Conservation (phyloP, 805 yeast species). For the Wickerhamomyces queroliae region DNA sequence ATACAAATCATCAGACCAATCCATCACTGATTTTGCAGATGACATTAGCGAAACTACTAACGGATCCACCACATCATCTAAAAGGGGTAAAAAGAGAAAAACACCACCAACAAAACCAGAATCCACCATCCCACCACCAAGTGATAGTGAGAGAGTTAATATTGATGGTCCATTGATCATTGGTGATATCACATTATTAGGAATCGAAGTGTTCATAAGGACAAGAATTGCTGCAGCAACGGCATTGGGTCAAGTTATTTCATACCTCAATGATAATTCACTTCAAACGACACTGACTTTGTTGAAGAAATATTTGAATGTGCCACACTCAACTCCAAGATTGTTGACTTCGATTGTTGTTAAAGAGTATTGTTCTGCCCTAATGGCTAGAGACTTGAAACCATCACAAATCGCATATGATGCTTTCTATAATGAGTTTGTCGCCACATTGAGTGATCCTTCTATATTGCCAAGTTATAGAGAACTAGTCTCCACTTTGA, state of each 20-base stretch:
- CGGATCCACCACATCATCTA: slow-evolving; percentile 13
- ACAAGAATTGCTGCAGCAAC: slow-evolving; percentile 72
- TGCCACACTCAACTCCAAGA: slow-evolving; percentile 65
- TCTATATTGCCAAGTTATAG: slow-evolving; percentile 53
- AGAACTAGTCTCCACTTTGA: slow-evolving; percentile 81
- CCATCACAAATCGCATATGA: slow-evolving; percentile 24
- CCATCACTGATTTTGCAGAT: slow-evolving; percentile 6
- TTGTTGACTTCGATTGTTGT: slow-evolving; percentile 62
- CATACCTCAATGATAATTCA: slow-evolving; percentile 38
- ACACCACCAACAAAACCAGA: slow-evolving; percentile 18
- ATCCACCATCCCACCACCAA: slow-evolving; percentile 36
- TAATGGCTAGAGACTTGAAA: slow-evolving; percentile 11
- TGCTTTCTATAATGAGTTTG: slow-evolving; percentile 22
- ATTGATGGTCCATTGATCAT: slow-evolving; percentile 89
- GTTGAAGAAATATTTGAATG: slow-evolving; percentile 19
- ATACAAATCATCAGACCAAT: neutral
- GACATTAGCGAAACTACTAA: slow-evolving; percentile 13
- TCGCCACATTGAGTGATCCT: slow-evolving; percentile 35
- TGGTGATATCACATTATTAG: slow-evolving; percentile 88
- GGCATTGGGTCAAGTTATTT: slow-evolving; percentile 65
- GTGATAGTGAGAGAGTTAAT: slow-evolving; percentile 62
- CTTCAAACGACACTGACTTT: slow-evolving; percentile 32
- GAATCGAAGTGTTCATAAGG: slow-evolving; percentile 63
- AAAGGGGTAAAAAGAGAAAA: slow-evolving; percentile 46
- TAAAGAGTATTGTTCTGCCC: slow-evolving; percentile 53